Percentiles rank a stretch among this genome's conserved stretches.
phyloP scores from a whole-genome alignment of 2,329 filamentous ascomycete species.

The Hirsutella minnesotensis region DNA sequence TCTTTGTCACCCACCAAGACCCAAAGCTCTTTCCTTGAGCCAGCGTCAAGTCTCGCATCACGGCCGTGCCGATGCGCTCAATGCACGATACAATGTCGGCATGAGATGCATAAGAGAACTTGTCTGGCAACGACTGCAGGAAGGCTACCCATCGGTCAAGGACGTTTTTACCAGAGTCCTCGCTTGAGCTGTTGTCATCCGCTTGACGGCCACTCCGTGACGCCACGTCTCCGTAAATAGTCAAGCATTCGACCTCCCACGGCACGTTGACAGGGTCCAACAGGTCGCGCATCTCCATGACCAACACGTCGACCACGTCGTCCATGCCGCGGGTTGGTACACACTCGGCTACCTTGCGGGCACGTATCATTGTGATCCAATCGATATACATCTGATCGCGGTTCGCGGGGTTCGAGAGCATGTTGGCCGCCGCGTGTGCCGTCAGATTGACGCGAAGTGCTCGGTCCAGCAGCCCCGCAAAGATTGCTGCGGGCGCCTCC shows the following conservation, averaged over 20 bases:
- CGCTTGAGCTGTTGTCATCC: conserved; percentile 11
- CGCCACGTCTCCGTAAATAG: conserved; percentile 46
- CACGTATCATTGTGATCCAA: conserved; percentile 59
- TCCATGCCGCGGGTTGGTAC: conserved; percentile 54
- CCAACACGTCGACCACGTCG: conserved; percentile 48
- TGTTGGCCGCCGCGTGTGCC: conserved; percentile 86
- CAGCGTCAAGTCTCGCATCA: conserved; percentile 72
- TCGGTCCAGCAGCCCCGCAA: conserved; percentile 74
- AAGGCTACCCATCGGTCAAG: conserved; percentile 71
- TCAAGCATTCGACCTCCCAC: conserved; percentile 52
- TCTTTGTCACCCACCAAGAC: conserved; percentile 93
- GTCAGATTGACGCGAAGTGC: conserved; percentile 86
- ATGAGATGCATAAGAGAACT: conserved; percentile 63
- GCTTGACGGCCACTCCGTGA: conserved; percentile 30
- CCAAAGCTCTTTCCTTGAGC: conserved; percentile 69
- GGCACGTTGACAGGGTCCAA: conserved; percentile 56
- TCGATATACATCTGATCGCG: conserved; percentile 93
- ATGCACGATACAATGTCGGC: conserved; percentile 67
- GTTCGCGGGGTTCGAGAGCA: conserved; percentile 80
- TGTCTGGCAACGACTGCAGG: conserved; percentile 52
- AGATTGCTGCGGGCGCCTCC: conserved; percentile 76
- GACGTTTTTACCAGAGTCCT: conserved; percentile 46
- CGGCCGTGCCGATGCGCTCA: conserved; percentile 61
- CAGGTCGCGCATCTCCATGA: conserved; percentile 57
- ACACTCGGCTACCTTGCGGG: conserved; percentile 51